phyloP scores from a whole-genome alignment of 1,284 basidiomycete species.

The Trametes hirsuta region DNA sequence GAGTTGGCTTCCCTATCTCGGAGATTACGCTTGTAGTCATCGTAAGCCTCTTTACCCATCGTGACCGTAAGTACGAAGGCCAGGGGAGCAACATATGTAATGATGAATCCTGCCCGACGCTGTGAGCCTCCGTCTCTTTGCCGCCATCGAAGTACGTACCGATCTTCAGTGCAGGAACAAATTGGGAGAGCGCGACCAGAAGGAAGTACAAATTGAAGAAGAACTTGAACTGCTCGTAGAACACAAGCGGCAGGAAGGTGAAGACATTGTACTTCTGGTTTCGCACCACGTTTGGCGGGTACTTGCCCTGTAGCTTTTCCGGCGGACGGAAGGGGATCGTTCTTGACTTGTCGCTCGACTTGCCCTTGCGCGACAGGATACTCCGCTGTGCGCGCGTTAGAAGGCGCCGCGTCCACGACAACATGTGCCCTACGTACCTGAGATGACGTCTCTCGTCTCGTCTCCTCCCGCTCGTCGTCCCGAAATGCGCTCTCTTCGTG shows the following conservation, averaged over 20 bases:
- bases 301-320: conserved; percentile 73
- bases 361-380: conserved; percentile 34
- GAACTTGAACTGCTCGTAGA: conserved; percentile 99
- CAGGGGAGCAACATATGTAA: conserved; percentile 95
- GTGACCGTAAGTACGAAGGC: conserved; percentile 95
- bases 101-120: conserved; percentile 76
- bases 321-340: conserved; percentile 78
- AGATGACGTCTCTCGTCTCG: conserved; percentile 22
- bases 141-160: conserved; percentile 50
- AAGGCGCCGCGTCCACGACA: neutral
- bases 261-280: conserved; percentile 98
- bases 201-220: conserved; percentile 99
- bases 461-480: conserved; percentile 30
- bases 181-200: conserved; percentile 94
- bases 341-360: conserved; percentile 69
- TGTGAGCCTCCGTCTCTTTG: neutral
- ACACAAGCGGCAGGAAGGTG: conserved; percentile 94
- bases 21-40: conserved; percentile 93
- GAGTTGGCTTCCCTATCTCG: conserved; percentile 96
- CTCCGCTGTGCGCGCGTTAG: conserved; percentile 34
- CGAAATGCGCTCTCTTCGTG: conserved; percentile 38
- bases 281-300: conserved; percentile 86
- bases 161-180: conserved; percentile 95
- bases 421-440: conserved; percentile 29
- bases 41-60: conserved; percentile 98